Evolutionary conservation across 2,329 filamentous ascomycete species (phyloP).

Genomic region (Calcarisporium arbuscula): DNA sequence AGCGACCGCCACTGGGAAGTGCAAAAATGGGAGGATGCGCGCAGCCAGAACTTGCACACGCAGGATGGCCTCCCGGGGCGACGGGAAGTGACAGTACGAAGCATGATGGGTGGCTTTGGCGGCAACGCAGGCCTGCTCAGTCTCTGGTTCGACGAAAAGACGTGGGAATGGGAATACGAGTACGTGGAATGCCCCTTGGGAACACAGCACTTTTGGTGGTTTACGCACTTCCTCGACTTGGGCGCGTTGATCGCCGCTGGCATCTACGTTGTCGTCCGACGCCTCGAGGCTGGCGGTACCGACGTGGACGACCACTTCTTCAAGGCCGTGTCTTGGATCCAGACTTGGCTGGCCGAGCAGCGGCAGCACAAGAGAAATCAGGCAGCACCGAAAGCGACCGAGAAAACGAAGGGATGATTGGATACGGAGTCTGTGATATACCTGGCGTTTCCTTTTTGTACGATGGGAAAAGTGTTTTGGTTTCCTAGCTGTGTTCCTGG

Average conservation of each 20-base stretch:
- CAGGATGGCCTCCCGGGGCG: slow-evolving; percentile 52
- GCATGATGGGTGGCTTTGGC: slow-evolving; percentile 97
- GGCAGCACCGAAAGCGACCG: slow-evolving; percentile 12
- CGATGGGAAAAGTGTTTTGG: too few relatives aligned
- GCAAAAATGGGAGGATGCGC: slow-evolving; percentile 39
- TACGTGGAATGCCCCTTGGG: slow-evolving; percentile 75
- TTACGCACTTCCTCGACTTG: slow-evolving; percentile 69
- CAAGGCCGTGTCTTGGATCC: not conserved
- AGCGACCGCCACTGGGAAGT: slow-evolving; percentile 45
- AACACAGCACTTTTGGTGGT: slow-evolving; percentile 91
- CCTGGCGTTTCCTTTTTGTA: slow-evolving; percentile 5
- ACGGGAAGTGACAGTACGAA: slow-evolving; percentile 86
- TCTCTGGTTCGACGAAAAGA: slow-evolving; percentile 74
- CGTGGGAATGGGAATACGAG: slow-evolving; percentile 74
- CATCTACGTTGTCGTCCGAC: slow-evolving; percentile 17
- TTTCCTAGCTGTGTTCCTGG: too few relatives aligned
- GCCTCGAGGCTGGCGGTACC: slow-evolving; percentile 23
- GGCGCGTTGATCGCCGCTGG: slow-evolving; percentile 28
- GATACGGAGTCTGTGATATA: slow-evolving; percentile 10
- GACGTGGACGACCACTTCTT: slow-evolving; percentile 25
- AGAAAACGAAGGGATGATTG: slow-evolving; percentile 15
- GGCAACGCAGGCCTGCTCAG: slow-evolving; percentile 86
- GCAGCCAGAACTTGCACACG: slow-evolving; percentile 26
- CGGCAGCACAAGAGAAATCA: too few relatives aligned
- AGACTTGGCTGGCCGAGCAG: too few relatives aligned